Conservation (phyloP, 2,329 filamentous ascomycete genomes). For the Nigrospora osmanthi region DNA sequence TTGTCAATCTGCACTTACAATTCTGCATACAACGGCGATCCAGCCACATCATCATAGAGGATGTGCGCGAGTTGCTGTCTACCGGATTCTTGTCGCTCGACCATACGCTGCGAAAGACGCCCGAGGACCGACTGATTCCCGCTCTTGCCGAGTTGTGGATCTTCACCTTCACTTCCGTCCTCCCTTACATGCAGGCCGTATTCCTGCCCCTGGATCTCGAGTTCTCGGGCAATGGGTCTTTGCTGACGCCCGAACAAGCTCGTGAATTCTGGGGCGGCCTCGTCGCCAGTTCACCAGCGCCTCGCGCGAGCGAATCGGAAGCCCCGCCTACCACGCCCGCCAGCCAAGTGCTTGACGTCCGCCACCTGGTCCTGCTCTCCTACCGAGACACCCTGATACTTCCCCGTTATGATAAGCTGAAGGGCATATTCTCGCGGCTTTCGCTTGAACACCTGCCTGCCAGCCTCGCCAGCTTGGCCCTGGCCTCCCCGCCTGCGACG, state of each 20-base stretch:
- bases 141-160: constrained; percentile 91
- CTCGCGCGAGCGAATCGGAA: constrained; percentile 23
- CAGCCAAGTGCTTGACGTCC: constrained; percentile 62
- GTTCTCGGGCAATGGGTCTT: constrained; percentile 73
- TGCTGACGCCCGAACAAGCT: constrained; percentile 72
- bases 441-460: constrained; percentile 69
- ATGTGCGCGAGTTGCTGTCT: constrained; percentile 65
- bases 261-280: constrained; percentile 85
- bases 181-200: constrained; percentile 92
- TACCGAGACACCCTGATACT: constrained; percentile 88
- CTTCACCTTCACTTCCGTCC: constrained; percentile 79
- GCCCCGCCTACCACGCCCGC: constrained; percentile 35
- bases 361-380: constrained; percentile 78
- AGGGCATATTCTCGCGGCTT: constrained; percentile 81
- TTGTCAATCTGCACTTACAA: constrained; percentile 72
- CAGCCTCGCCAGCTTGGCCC: constrained; percentile 40
- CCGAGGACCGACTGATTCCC: constrained; percentile 84
- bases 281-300: constrained; percentile 30
- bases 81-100: constrained; percentile 83
- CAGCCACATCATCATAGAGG: constrained; percentile 65
- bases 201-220: constrained; percentile 91
- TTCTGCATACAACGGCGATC: constrained; percentile 68
- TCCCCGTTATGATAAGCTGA: constrained; percentile 80
- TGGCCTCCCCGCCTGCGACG: constrained; percentile 45
- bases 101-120: constrained; percentile 67